Evolutionary conservation across 129 eudicot species (phyloP), one percentile per base, ranked within the genome.

Genomic region (Scalesia atractyloides): DNA sequence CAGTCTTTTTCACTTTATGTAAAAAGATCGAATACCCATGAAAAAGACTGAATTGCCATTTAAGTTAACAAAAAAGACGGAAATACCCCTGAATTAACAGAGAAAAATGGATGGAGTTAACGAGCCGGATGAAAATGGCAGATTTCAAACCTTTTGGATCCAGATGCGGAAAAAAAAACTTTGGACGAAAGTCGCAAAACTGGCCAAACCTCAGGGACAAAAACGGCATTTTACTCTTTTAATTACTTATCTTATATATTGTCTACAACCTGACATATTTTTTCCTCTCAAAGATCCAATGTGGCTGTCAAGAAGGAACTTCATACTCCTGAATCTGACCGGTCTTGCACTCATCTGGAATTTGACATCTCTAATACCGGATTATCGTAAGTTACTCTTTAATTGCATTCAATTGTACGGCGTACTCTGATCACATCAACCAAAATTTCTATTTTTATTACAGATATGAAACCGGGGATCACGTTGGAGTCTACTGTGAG

Each of bases 301-400:
- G 95, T 91, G 18, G 95, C 92, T 73, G 90, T 88, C 34, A 84
- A 68, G 73, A 84, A 80, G 80, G 97, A 91, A 84, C 97, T 91
- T 73, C 97, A 91, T 73, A 84, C 80, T 41, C 83, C 95, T 24
- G 86, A 75, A 22, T 91, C 97, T 46, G 97, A 88, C 67, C 89
- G 97, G 60, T 91, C 97, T 73, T 91, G 97, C 85, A 91, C 85
- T 59, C 97, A 91, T 83, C 78, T 91, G 86, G 97, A 91, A 73
- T 91, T 91, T 43, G 95, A 91, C 75, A 74, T 84, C 56, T 76
- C 92, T 56, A 83, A 81, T 73, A 84, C 90, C n/a, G 83, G 92
- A n/a, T 37, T 91, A 22, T 66, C 48, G 97, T 91, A 84, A 80
- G 92, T 61, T 79, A 62, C 66, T 68, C 18, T n/a, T 30, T 60